Conservation (phyloP, 2,329 filamentous ascomycete species). For the Exophiala alcalophila region DNA sequence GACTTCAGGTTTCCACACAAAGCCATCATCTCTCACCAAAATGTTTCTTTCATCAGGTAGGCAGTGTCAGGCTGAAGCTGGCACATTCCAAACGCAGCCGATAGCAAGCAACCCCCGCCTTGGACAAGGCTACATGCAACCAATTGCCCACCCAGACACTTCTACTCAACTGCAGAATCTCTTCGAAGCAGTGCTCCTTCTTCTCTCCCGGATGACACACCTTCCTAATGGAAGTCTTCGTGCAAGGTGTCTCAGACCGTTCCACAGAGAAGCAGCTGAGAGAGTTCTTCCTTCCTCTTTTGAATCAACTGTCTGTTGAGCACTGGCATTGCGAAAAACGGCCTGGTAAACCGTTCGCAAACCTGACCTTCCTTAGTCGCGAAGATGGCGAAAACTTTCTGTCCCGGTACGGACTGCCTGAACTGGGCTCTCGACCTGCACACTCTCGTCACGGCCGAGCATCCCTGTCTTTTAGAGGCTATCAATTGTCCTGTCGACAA, state of each 20-base stretch:
- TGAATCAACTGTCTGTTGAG: conserved; percentile 41
- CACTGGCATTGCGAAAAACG: conserved; percentile 47
- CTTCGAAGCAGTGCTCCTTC: too few relatives aligned
- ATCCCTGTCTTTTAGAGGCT: conserved; percentile 19
- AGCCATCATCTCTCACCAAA: too few relatives aligned
- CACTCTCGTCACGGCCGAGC: conserved; percentile 11
- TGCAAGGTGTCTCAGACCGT: conserved; percentile 43
- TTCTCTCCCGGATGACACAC: too few relatives aligned
- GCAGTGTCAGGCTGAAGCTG: too few relatives aligned
- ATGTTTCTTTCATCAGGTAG: too few relatives aligned
- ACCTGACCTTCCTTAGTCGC: conserved; percentile 46
- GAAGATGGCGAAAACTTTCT: conserved; percentile 47
- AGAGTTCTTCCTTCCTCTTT: conserved; percentile 39
- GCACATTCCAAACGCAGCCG: too few relatives aligned
- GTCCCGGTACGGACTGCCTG: conserved; percentile 30
- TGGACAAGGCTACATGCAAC: too few relatives aligned
- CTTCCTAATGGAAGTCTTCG: conserved; percentile 53
- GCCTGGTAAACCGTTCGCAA: conserved; percentile 41
- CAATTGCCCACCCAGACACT: too few relatives aligned
- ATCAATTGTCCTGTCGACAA: conserved; percentile 29
- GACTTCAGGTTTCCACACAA: too few relatives aligned
- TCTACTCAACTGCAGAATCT: too few relatives aligned
- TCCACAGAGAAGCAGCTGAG: conserved; percentile 44
- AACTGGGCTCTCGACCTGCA: conserved; percentile 21
- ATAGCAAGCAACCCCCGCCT: too few relatives aligned